Conservation (phyloP, 148 eudicot genomes). For the Hydrangea macrophylla region DNA sequence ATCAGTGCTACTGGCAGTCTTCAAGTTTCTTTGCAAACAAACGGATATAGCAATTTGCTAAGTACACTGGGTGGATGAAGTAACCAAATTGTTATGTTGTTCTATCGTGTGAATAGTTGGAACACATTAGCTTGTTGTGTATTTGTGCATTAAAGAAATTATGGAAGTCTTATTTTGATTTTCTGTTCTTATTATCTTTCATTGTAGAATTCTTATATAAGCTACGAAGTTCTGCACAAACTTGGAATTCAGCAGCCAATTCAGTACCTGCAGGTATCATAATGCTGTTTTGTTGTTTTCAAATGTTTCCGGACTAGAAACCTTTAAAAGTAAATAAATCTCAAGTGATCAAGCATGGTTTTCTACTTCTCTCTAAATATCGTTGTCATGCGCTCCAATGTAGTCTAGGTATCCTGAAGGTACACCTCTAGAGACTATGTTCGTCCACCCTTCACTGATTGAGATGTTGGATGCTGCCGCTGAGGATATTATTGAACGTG, state of each 20-base stretch:
- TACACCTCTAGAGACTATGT: conserved; percentile 64
- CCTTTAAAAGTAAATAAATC: not conserved
- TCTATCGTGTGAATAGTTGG: not conserved
- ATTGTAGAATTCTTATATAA: conserved; percentile 85
- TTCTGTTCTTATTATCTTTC: conserved; percentile 12
- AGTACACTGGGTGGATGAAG: not conserved
- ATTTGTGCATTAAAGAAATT: not conserved
- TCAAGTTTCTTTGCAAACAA: not conserved
- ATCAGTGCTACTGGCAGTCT: not conserved
- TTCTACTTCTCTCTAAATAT: conserved; percentile 18
- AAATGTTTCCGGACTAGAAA: not conserved
- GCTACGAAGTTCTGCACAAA: conserved; percentile 79
- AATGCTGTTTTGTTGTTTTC: conserved; percentile 9
- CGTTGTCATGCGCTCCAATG: conserved; percentile 23
- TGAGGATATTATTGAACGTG: conserved; percentile 88
- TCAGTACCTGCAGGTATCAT: conserved; percentile 91
- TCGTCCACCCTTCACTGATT: conserved; percentile 79
- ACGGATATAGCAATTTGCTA: not conserved
- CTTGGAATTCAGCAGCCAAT: conserved; percentile 89
- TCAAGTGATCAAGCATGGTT: not conserved
- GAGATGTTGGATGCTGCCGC: conserved; percentile 89
- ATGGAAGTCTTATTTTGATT: too few relatives aligned
- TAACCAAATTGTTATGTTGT: not conserved
- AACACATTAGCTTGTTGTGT: not conserved
- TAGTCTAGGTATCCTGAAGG: conserved; percentile 98